Base-by-base conservation (phyloP, 2,329 filamentous ascomycete species). In the Fusarium sambucinum region DNA sequence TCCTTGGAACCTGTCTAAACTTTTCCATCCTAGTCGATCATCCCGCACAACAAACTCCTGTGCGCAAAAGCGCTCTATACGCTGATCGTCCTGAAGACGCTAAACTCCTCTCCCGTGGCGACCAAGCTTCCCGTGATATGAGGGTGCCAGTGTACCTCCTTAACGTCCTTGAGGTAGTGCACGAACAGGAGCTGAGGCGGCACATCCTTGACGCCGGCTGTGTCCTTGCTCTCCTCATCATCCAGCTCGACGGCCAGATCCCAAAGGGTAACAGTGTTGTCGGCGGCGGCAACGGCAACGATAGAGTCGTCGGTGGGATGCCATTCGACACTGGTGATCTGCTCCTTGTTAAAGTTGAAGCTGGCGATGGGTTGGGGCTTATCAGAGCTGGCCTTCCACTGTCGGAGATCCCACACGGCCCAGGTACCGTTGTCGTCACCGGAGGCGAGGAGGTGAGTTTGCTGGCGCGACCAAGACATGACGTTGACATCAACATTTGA, bases 301-400 rank as follows among this genome's bases (percentile, higher is more conserved):
- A 98, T 96, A 77, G 92, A 96, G 84, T 99, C 95, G 76, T 99
- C 96, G 2, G 93, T 95, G 4, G 96, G 95, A 80, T 98, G 95
- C 95, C 96, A 99, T 82, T 98, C 94, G 38, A 99, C 87, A 72
- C 91, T 93, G 9, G 96, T 99, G 74, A 99, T 93, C 73, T 97
- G 96, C 80, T 97, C 93, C 80, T 93, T 95, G 85, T 99, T 94
- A 84, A 97, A 98, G 75, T 89, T 86, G 82, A 98, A 99, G 73
- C 91, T 92, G 5, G 96, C 96, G n/a, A 98, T 92, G 1, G 96
- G 92, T 47, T 90, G 90, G 8, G 92, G 90, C 81, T 85, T 87
- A 72, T 85, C 81, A 9, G 82, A 81, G 32, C 83, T 77, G 58
- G 78, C 79, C 83, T 97, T 97, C 95, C 95, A 98, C 79, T 96